Percentiles rank a stretch among this genome's conserved stretches.
phyloP scores from a whole-genome alignment of 1,139 yeast genomes.

The Nakaseomyces kungkrabaensis region DNA sequence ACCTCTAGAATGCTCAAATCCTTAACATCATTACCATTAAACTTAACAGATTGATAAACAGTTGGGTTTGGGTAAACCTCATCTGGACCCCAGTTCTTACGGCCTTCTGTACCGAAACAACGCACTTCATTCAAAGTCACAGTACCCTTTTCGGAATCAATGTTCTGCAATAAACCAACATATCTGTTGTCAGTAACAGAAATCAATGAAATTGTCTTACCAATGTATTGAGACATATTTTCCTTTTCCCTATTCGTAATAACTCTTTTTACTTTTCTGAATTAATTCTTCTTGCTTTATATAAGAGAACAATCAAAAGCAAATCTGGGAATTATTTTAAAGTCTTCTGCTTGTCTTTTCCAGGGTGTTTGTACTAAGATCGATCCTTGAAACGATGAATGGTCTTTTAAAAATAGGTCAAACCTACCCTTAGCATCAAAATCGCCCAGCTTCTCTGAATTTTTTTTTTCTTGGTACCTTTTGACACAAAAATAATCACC shows the following conservation, averaged over 20 bases:
- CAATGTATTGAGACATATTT: conserved; percentile 76
- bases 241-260: neutral
- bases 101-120: conserved; percentile 88
- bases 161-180: conserved; percentile 77
- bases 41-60: conserved; percentile 70
- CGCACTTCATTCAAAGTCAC: conserved; percentile 77
- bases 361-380: too few relatives aligned
- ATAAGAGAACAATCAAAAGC: too few relatives aligned
- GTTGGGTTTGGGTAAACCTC: conserved; percentile 71
- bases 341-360: too few relatives aligned
- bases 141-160: conserved; percentile 86
- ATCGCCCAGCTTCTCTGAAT: neutral
- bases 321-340: too few relatives aligned
- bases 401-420: neutral
- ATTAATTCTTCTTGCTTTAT: neutral
- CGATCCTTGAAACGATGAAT: too few relatives aligned
- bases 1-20: conserved; percentile 75
- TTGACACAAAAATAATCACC: too few relatives aligned
- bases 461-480: neutral
- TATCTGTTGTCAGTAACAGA: conserved; percentile 81
- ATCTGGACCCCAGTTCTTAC: conserved; percentile 60
- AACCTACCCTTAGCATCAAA: neutral
- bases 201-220: conserved; percentile 82
- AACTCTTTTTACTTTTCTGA: neutral
- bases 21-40: conserved; percentile 88